These are phyloP conservation scores for Monilinia vaccinii-corymbosi DNA, from an alignment of 2,329 filamentous ascomycete genomes.

Conservation along the genomic window DNA sequence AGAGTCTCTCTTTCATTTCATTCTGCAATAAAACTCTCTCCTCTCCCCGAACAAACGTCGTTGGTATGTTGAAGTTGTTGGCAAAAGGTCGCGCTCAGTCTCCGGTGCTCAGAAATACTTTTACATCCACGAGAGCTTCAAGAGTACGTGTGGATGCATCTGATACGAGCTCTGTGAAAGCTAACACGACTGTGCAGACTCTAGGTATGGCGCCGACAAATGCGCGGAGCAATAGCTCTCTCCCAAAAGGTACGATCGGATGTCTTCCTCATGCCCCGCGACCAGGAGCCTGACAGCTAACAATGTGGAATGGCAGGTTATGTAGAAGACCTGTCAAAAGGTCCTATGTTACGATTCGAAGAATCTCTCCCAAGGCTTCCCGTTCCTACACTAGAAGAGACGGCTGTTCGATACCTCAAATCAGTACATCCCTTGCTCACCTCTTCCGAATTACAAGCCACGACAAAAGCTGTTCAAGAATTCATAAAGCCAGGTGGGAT, in stretches of 20 bases:
- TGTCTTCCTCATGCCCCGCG: conserved; percentile 10
- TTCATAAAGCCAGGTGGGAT: conserved; percentile 82
- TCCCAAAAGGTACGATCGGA: conserved; percentile 39
- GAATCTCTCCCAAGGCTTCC: conserved; percentile 75
- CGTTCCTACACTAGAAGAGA: conserved; percentile 76
- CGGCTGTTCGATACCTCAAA: conserved; percentile 70
- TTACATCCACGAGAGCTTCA: conserved; percentile 21
- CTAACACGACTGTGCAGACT: conserved; percentile 20
- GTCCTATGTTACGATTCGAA: conserved; percentile 74
- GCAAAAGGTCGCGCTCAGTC: conserved; percentile 27
- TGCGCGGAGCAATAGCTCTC: conserved; percentile 48
- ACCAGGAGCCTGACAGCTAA: not conserved
- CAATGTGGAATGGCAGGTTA: conserved; percentile 48
- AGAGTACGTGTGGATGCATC: conserved; percentile 17
- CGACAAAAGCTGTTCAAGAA: conserved; percentile 75
- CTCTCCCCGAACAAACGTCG: conserved; percentile 10
- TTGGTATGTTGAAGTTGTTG: conserved; percentile 30
- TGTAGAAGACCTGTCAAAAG: conserved; percentile 69
- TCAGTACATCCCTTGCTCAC: conserved; percentile 67
- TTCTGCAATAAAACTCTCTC: conserved; percentile 6
- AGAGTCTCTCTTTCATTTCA: conserved; percentile 12
- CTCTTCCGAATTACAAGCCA: conserved; percentile 57
- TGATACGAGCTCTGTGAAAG: not conserved
- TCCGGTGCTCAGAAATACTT: conserved; percentile 26
- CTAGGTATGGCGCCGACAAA: conserved; percentile 42